phyloP scores from a whole-genome alignment of 2,329 filamentous ascomycete species.

The Xylariomycetidae sp. region DNA sequence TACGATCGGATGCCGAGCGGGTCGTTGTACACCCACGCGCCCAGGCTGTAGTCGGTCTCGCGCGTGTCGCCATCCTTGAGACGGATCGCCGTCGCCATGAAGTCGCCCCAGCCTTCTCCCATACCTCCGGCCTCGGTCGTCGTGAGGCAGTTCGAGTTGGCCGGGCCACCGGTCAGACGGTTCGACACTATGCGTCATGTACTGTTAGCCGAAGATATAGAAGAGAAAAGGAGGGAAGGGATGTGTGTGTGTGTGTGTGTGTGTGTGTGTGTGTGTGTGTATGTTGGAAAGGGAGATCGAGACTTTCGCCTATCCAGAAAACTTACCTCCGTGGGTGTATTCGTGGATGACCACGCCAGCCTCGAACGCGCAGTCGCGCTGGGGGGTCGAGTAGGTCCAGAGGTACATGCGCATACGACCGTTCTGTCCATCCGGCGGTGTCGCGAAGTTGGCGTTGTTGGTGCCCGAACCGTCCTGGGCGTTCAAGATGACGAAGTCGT shows the following conservation, averaged over 20 bases:
- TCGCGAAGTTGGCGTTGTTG: slow-evolving; percentile 57
- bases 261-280: background rate
- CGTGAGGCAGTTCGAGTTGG: slow-evolving; percentile 43
- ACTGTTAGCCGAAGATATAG: too few relatives aligned
- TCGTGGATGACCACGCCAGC: slow-evolving; percentile 58
- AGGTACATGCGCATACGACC: slow-evolving; percentile 57
- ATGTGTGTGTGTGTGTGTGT: background rate
- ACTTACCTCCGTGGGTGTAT: slow-evolving; percentile 46
- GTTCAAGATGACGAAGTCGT: slow-evolving; percentile 51
- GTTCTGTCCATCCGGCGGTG: slow-evolving; percentile 44
- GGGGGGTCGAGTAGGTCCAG: slow-evolving; percentile 43
- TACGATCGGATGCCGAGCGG: slow-evolving; percentile 37
- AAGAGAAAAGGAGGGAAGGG: background rate
- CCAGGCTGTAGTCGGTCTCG: slow-evolving; percentile 39
- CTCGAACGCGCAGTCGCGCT: slow-evolving; percentile 54
- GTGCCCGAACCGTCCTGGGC: slow-evolving; percentile 50
- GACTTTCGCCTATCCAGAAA: too few relatives aligned
- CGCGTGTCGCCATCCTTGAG: slow-evolving; percentile 40
- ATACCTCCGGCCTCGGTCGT: slow-evolving; percentile 40
- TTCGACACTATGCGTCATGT: slow-evolving; percentile 46
- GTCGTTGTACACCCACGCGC: slow-evolving; percentile 38
- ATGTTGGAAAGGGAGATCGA: too few relatives aligned
- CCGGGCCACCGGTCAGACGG: slow-evolving; percentile 54
- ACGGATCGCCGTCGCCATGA: slow-evolving; percentile 43
- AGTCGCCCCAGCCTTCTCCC: slow-evolving; percentile 48